Evolutionary conservation across 352 stramenopile genomes (phyloP).

Genomic region (Blastocystis sp.): DNA sequence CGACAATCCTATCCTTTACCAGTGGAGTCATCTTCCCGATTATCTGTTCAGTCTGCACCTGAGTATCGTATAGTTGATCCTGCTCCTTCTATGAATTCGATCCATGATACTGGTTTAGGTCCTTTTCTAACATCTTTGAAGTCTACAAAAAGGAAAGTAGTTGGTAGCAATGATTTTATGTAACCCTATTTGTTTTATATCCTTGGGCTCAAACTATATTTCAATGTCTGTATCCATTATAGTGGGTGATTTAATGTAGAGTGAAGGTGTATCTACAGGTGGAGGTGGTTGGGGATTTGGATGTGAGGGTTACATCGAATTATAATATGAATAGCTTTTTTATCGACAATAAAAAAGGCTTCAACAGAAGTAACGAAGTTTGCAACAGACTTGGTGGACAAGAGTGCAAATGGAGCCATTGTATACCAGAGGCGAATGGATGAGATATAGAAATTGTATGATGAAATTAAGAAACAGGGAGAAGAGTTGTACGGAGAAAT

Average conservation of each 20-base stretch:
- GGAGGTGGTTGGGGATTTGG: conserved; percentile 31
- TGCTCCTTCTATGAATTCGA: not conserved
- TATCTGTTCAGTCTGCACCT: no score
- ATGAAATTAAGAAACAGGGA: conserved; percentile 31
- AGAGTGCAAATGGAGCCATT: conserved; percentile 25
- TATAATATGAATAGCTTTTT: not conserved
- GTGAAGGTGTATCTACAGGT: not conserved
- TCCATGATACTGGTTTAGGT: conserved; percentile 20
- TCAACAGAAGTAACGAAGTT: conserved; percentile 33
- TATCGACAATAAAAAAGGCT: conserved; percentile 43
- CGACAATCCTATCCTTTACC: no score
- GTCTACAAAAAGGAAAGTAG: conserved; percentile 11
- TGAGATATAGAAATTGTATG: conserved; percentile 42
- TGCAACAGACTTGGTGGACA: conserved; percentile 34
- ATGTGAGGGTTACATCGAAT: not conserved
- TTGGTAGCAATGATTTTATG: conserved; percentile 42
- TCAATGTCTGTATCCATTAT: not conserved
- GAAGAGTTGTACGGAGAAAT: conserved; percentile 51
- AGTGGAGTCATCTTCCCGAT: no score
- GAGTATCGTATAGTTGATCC: no score
- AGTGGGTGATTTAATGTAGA: not conserved
- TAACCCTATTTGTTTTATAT: conserved; percentile 11
- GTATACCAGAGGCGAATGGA: not conserved
- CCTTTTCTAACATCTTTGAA: conserved; percentile 57
- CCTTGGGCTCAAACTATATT: not conserved